phyloP scores from a whole-genome alignment of 1,284 basidiomycete species.

The Pseudomicrostroma phylloplanum region DNA sequence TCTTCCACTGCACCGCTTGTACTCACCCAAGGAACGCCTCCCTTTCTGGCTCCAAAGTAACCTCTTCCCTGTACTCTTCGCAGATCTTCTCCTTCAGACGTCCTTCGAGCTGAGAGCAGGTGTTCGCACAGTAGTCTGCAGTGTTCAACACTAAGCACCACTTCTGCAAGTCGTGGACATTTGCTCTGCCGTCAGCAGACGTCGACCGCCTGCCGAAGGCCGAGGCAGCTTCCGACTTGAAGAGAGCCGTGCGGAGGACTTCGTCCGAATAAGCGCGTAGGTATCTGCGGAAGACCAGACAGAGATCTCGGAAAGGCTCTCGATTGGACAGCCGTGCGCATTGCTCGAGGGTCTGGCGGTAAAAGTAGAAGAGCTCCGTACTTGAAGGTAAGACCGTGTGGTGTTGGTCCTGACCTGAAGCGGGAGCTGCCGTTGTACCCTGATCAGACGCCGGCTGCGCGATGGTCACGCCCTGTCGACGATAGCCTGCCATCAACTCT shows the following conservation, averaged over 20 bases:
- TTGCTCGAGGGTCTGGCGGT: slow-evolving; percentile 87
- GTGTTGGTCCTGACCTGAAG: slow-evolving; percentile 12
- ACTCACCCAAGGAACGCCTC: slow-evolving; percentile 63
- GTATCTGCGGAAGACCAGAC: slow-evolving; percentile 73
- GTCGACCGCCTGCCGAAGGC: slow-evolving; percentile 21
- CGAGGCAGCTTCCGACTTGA: slow-evolving; percentile 40
- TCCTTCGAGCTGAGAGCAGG: slow-evolving; percentile 85
- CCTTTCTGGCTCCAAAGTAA: slow-evolving; percentile 76
- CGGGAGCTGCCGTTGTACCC: slow-evolving; percentile 42
- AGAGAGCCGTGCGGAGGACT: slow-evolving; percentile 63
- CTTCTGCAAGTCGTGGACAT: slow-evolving; percentile 31
- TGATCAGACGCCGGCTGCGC: slow-evolving; percentile 19
- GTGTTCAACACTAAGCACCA: slow-evolving; percentile 75
- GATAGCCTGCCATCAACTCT: slow-evolving; percentile 31
- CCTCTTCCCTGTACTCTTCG: slow-evolving; percentile 66
- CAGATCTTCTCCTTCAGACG: slow-evolving; percentile 75
- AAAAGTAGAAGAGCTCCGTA: slow-evolving; percentile 95
- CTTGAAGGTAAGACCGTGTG: slow-evolving; percentile 79
- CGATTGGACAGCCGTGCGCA: slow-evolving; percentile 62
- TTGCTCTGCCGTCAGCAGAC: slow-evolving; percentile 25
- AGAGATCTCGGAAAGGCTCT: slow-evolving; percentile 40
- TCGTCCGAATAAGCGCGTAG: slow-evolving; percentile 82
- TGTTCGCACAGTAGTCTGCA: slow-evolving; percentile 92
- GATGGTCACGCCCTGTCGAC: slow-evolving; percentile 16
- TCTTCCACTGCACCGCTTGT: no score